Evolutionary conservation across 2,329 filamentous ascomycete species (phyloP), one percentile per base, ranked within the genome.

Genomic region (Thermomyces lanuginosus): DNA sequence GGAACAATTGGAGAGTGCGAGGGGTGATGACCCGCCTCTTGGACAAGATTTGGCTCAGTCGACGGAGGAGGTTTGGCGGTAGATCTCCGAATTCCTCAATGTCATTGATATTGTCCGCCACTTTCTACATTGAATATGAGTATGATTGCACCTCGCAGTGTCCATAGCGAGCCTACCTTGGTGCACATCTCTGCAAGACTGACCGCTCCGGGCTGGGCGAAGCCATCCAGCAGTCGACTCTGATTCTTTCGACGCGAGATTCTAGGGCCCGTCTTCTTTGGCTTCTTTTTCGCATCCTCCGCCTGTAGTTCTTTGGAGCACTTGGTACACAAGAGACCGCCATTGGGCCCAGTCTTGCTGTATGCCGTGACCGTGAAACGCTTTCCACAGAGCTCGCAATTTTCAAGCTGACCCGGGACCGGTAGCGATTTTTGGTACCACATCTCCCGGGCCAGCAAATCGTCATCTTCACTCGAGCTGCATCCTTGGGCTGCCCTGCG

Each of bases 291-390:
- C 31, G 76, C 75, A 30, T 69, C 63, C 13, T 76, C 69, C 35
- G 79, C 75, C 21, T 68, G 67, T 26, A 78, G 52, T 35, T 80
- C 69, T 42, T 77, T 83, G 12, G 80, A 77, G 44, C 86, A 95
- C 12, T 78, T 72, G 3, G 65, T 64, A 46, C 86, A 95, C 2
- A 93, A 61, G n/a, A 95, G 60, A 9, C 82, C 82, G 3, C 84
- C 84, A n/a, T 76, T 64, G 1, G 80, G 77, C 0, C 79, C 82
- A 15, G 74, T 68, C 37, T 82, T 76, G 35, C 77, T 83, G 55
- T 93, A 93, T 1, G 81, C 68, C 0, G 86, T 93, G 22, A 95
- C 84, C 0, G 82, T 92, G 45, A 95, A 95, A 19, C 83, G 73
- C 36, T 89, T 92, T 22, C 67, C 64, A 49, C 86, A 95, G 3